A percentile compares a stretch with the other conserved stretches of the same genome.
Conservation (phyloP, 306 rosid genomes). For the Nissolia schottii region DNA sequence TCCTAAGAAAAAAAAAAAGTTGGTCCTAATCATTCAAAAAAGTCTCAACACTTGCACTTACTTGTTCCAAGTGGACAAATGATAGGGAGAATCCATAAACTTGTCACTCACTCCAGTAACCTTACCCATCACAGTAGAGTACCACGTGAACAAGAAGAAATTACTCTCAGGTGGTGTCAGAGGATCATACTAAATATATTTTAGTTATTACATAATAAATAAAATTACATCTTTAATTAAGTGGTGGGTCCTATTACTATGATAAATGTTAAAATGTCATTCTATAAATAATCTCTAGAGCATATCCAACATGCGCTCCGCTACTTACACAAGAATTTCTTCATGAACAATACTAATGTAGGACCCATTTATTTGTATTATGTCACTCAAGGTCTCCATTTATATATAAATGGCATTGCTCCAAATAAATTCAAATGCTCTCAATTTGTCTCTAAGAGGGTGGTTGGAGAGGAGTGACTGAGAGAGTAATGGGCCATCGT, state of each 20-base stretch:
- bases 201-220: no score
- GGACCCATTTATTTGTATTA: slow-evolving; percentile 6
- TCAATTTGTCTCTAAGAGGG: background rate
- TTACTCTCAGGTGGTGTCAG: no score
- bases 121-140: slow-evolving; percentile 8
- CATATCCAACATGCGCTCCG: no score
- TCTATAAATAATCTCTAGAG: no score
- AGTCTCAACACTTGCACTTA: background rate
- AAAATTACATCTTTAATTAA: no score
- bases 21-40: background rate
- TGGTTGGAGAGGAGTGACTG: background rate
- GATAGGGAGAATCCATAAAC: slow-evolving; percentile 3
- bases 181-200: no score
- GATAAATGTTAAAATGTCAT: no score
- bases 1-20: background rate
- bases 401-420: slow-evolving; percentile 29
- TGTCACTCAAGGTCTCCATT: background rate
- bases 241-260: no score
- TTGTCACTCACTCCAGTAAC: slow-evolving; percentile 6
- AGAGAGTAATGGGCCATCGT: slow-evolving; percentile 53
- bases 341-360: no score
- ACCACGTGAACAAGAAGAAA: background rate
- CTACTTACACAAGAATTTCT: no score
- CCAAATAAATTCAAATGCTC: background rate
- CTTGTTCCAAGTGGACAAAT: background rate